Conservation (phyloP, 2,329 filamentous ascomycete genomes). For the Xylariaceae sp. region DNA sequence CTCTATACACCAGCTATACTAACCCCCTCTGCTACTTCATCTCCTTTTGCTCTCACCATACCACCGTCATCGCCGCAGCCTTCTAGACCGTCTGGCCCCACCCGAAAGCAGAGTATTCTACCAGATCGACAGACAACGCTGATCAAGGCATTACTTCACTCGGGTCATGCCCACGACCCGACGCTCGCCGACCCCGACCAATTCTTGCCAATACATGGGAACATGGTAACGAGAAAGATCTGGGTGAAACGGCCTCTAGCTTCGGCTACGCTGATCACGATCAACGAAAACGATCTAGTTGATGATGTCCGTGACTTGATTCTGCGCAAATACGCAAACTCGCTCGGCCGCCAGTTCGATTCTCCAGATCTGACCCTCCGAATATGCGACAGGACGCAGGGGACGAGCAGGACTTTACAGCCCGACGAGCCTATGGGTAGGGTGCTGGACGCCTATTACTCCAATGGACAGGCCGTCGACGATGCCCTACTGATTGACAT, state of each 20-base stretch:
- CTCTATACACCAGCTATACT: conserved; percentile 12
- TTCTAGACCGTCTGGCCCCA: conserved; percentile 25
- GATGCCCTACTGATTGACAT: conserved; percentile 92
- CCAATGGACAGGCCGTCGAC: conserved; percentile 79
- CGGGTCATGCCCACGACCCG: conserved; percentile 35
- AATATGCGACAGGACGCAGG: conserved; percentile 66
- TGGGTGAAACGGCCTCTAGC: conserved; percentile 88
- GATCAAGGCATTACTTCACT: conserved; percentile 50
- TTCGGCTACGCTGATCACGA: conserved; percentile 81
- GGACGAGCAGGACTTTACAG: conserved; percentile 65
- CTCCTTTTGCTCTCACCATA: conserved; percentile 9
- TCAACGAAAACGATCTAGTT: conserved; percentile 83
- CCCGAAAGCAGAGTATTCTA: conserved; percentile 40
- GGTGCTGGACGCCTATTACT: conserved; percentile 77
- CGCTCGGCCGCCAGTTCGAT: conserved; percentile 82
- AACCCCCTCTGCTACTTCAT: conserved; percentile 10
- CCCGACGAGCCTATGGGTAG: conserved; percentile 81
- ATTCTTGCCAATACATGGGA: conserved; percentile 36
- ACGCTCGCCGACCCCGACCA: conserved; percentile 34
- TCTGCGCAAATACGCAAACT: conserved; percentile 89
- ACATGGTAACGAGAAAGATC: conserved; percentile 72
- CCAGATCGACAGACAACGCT: conserved; percentile 40
- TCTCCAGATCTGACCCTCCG: conserved; percentile 82
- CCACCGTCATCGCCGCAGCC: conserved; percentile 16
- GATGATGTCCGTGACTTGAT: conserved; percentile 94